These are phyloP conservation scores for Saussurea involucrata DNA, from an alignment of 129 eudicot genomes.

Conservation along the genomic window DNA sequence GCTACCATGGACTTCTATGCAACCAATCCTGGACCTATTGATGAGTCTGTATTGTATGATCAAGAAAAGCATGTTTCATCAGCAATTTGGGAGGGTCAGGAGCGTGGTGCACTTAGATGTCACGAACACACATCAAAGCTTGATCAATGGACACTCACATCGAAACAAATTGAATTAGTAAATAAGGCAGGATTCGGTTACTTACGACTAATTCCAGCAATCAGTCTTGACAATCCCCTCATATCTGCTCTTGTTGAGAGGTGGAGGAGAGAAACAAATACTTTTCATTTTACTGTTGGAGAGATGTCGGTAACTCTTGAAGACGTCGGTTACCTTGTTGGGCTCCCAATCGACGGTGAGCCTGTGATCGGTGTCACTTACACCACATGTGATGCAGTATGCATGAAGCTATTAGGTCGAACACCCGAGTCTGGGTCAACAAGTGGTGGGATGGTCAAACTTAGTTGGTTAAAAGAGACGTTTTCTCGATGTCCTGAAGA, in stretches of 20 bases:
- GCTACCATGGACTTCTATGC: slow-evolving; percentile 66
- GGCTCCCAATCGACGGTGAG: slow-evolving; percentile 83
- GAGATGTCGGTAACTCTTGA: slow-evolving; percentile 96
- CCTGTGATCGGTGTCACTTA: slow-evolving; percentile 95
- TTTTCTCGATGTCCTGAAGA: slow-evolving; percentile 67
- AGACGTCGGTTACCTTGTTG: slow-evolving; percentile 88
- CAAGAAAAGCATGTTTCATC: slow-evolving; percentile 98
- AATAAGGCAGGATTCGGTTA: slow-evolving; percentile 83
- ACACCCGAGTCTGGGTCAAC: slow-evolving; percentile 83
- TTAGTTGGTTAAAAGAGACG: slow-evolving; percentile 91
- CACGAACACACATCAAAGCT: slow-evolving; percentile 99
- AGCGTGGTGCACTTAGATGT: slow-evolving; percentile 95
- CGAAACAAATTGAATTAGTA: slow-evolving; percentile 73
- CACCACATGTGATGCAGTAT: slow-evolving; percentile 79
- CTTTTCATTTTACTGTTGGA: slow-evolving; percentile 88
- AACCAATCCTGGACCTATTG: slow-evolving; percentile 85
- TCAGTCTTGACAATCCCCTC: slow-evolving; percentile 92
- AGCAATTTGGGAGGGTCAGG: slow-evolving; percentile 99
- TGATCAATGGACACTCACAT: slow-evolving; percentile 84
- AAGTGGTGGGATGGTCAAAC: slow-evolving; percentile 98
- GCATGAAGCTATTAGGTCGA: slow-evolving; percentile 64
- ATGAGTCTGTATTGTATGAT: slow-evolving; percentile 85
- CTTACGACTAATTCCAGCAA: slow-evolving; percentile 83
- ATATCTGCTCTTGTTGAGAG: slow-evolving; percentile 92
- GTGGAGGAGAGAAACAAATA: slow-evolving; percentile 95